Conservation (phyloP, 1,284 basidiomycete species). For the Cutaneotrichosporon cyanovorans region DNA sequence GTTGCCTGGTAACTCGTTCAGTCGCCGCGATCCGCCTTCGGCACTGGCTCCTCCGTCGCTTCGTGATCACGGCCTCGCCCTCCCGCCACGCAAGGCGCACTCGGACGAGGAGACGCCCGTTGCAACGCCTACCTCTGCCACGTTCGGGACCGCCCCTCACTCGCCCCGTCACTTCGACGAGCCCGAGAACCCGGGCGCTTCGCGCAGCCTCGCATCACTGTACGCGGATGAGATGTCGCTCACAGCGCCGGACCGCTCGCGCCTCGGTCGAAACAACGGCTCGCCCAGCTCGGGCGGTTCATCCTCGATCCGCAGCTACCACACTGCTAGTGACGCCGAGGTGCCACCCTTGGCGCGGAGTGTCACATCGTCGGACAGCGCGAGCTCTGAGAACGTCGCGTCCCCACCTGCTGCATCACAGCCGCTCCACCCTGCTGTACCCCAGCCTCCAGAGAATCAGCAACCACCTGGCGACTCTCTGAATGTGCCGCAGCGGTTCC, state of each 20-base stretch:
- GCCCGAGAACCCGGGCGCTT: not conserved
- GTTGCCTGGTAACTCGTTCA: not conserved
- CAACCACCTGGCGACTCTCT: too few species aligned
- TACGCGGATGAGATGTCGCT: too few species aligned
- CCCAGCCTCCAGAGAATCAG: not conserved
- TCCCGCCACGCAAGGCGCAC: not conserved
- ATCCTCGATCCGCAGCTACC: constrained; percentile 1
- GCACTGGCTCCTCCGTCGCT: not conserved
- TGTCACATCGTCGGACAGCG: constrained; percentile 2
- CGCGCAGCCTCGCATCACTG: too few species aligned
- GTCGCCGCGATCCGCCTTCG: not conserved
- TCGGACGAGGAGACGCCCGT: not conserved
- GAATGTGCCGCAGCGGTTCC: constrained; percentile 12
- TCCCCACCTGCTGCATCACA: constrained; percentile 10
- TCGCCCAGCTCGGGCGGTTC: not conserved
- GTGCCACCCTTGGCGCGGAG: constrained; percentile 5
- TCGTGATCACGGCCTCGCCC: not conserved
- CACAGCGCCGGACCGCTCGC: too few species aligned
- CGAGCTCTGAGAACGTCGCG: constrained; percentile 1
- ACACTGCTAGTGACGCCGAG: constrained; percentile 2
- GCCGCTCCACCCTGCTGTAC: too few species aligned
- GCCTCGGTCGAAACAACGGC: too few species aligned
- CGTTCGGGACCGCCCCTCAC: not conserved
- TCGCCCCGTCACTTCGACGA: not conserved
- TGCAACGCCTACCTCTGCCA: not conserved